A percentile compares a stretch with the other conserved stretches of the same genome.
Evolutionary conservation across 2,329 filamentous ascomycete species (phyloP).

Genomic region (Sporothrix brunneoviolacea): DNA sequence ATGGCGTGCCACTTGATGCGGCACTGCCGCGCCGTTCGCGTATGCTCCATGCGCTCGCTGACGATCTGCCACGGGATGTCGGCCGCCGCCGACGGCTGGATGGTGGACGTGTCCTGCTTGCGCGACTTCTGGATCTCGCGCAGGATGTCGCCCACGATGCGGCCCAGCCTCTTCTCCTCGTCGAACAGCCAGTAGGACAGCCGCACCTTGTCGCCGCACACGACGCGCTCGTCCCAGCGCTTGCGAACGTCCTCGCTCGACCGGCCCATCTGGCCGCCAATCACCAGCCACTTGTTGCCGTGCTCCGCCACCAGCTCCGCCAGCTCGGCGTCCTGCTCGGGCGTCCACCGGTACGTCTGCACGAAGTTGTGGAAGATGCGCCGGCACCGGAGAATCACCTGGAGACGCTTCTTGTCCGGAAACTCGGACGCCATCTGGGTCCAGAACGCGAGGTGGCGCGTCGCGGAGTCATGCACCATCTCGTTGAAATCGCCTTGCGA

Average conservation of each 20-base stretch:
- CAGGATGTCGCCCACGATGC: conserved; percentile 48
- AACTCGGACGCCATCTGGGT: conserved; percentile 39
- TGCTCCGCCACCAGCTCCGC: conserved; percentile 38
- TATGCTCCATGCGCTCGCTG: conserved; percentile 53
- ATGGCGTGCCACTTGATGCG: conserved; percentile 55
- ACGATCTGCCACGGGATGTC: conserved; percentile 61
- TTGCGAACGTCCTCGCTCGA: conserved; percentile 61
- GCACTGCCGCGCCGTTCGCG: conserved; percentile 61
- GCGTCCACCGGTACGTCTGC: conserved; percentile 52
- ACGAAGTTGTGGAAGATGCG: conserved; percentile 61
- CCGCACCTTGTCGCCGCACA: conserved; percentile 47
- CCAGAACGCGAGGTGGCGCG: conserved; percentile 42
- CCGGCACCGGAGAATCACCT: conserved; percentile 50
- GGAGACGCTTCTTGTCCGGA: conserved; percentile 44
- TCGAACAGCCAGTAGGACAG: conserved; percentile 52
- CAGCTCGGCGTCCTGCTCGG: conserved; percentile 52
- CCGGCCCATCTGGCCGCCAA: conserved; percentile 57
- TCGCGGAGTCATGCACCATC: conserved; percentile 29
- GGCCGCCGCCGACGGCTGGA: conserved; percentile 33
- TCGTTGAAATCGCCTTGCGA: conserved; percentile 42
- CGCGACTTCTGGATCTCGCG: conserved; percentile 37
- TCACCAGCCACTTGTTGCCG: conserved; percentile 53
- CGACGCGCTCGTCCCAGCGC: conserved; percentile 61
- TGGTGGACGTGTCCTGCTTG: conserved; percentile 23
- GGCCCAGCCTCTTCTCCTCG: conserved; percentile 50